Evolutionary conservation across 306 rosid species (phyloP).

Genomic region (Lathyrus tuberosus): DNA sequence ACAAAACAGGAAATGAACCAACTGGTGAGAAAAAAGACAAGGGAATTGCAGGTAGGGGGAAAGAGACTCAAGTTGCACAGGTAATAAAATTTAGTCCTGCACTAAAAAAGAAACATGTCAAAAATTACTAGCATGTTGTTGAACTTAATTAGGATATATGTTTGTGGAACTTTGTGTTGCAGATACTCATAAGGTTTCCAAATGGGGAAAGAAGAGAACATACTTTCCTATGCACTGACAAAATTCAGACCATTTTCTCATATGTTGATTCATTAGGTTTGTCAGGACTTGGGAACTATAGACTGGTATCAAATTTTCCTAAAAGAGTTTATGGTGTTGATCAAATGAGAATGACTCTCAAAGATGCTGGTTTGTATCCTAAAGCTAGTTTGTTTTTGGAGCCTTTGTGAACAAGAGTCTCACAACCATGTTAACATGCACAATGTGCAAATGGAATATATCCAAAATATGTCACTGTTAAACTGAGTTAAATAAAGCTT

Average conservation of each 20-base stretch:
- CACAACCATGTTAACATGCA: background rate
- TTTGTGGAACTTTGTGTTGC: slow-evolving; percentile 26
- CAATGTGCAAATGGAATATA: too few relatives aligned
- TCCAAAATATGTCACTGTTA: too few relatives aligned
- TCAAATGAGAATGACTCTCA: slow-evolving; percentile 72
- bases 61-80: slow-evolving; percentile 59
- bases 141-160: background rate
- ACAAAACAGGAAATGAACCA: slow-evolving; percentile 43
- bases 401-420: slow-evolving; percentile 30
- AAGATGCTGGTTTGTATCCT: slow-evolving; percentile 77
- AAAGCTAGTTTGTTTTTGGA: slow-evolving; percentile 77
- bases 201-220: slow-evolving; percentile 85
- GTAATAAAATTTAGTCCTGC: slow-evolving; percentile 30
- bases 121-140: background rate
- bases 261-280: slow-evolving; percentile 67
- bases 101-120: background rate
- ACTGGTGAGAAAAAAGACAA: slow-evolving; percentile 42
- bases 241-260: slow-evolving; percentile 65
- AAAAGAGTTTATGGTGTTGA: slow-evolving; percentile 66
- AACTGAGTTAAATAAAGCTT: too few relatives aligned
- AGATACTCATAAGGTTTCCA: slow-evolving; percentile 73
- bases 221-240: slow-evolving; percentile 63
- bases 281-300: slow-evolving; percentile 58
- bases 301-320: slow-evolving; percentile 80
- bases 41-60: slow-evolving; percentile 46